Percentiles rank a stretch among this genome's conserved stretches.
Conservation (phyloP, 2,329 filamentous ascomycete genomes). For the Claviceps digitariae region DNA sequence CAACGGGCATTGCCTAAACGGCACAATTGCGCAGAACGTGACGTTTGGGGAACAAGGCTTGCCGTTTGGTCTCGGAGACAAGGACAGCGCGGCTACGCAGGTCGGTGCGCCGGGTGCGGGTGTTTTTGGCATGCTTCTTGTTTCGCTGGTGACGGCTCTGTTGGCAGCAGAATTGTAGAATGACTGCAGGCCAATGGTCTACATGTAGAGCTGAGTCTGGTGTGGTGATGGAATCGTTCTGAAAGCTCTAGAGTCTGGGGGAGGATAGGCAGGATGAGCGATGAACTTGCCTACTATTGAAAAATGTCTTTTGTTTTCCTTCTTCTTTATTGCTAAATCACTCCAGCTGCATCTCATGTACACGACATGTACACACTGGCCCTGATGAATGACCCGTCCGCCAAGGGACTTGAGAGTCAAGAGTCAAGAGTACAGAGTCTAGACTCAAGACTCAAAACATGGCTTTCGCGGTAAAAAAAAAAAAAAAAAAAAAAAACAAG, state of each 20-base stretch:
- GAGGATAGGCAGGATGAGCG: background rate
- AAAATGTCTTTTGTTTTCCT: background rate
- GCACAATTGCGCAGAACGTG: constrained; percentile 51
- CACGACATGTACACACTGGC: background rate
- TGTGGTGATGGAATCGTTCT: too few relatives aligned
- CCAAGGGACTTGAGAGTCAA: too few relatives aligned
- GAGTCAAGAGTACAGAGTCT: too few relatives aligned
- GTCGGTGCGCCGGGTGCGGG: constrained; percentile 11
- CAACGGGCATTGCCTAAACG: constrained; percentile 55
- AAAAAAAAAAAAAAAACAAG: too few relatives aligned
- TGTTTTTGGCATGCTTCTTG: constrained; percentile 7
- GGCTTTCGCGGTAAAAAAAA: too few relatives aligned
- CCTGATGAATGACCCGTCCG: background rate
- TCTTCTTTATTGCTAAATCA: background rate
- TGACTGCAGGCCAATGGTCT: background rate
- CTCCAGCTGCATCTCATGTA: background rate
- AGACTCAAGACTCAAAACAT: too few relatives aligned
- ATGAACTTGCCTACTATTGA: background rate
- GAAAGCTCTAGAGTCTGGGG: too few relatives aligned
- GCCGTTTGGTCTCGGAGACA: constrained; percentile 29
- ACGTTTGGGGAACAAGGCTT: constrained; percentile 54
- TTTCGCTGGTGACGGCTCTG: constrained; percentile 8
- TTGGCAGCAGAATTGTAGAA: constrained; percentile 6
- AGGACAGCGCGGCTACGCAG: constrained; percentile 17
- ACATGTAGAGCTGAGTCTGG: too few relatives aligned